Evolutionary conservation across 2,329 filamentous ascomycete genomes (phyloP).

Genomic region (Cercospora sp.): DNA sequence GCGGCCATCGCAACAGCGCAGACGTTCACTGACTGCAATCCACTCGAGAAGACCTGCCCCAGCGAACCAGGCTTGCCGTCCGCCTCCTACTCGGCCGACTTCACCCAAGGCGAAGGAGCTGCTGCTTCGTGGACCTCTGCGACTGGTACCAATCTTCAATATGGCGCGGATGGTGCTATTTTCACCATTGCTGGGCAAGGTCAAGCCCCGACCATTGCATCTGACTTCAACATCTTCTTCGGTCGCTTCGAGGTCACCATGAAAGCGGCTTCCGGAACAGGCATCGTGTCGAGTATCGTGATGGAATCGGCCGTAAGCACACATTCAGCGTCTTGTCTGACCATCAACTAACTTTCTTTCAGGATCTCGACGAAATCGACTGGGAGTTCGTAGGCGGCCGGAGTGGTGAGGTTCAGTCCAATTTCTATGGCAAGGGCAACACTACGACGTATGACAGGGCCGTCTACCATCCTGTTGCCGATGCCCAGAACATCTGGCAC

Average conservation of each 20-base stretch:
- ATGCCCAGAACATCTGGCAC: constrained; percentile 63
- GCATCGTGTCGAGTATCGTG: constrained; percentile 79
- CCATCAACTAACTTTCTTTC: neutral
- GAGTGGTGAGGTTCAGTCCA: constrained; percentile 62
- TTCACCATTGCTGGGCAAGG: constrained; percentile 71
- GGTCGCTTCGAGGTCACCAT: constrained; percentile 75
- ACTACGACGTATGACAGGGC: constrained; percentile 70
- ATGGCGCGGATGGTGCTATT: constrained; percentile 61
- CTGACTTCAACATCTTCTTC: constrained; percentile 80
- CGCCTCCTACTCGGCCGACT: constrained; percentile 50
- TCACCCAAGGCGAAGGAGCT: constrained; percentile 58
- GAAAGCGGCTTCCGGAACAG: constrained; percentile 70
- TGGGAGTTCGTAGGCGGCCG: constrained; percentile 77
- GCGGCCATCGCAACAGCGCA: constrained; percentile 63
- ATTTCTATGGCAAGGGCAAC: constrained; percentile 75
- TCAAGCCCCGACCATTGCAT: constrained; percentile 64
- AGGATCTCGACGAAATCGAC: constrained; percentile 79
- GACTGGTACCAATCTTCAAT: constrained; percentile 65
- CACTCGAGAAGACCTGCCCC: constrained; percentile 69
- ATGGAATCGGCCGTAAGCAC: constrained; percentile 63
- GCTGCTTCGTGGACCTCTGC: constrained; percentile 61
- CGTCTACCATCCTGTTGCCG: constrained; percentile 43
- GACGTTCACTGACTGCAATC: constrained; percentile 75
- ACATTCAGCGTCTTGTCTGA: neutral
- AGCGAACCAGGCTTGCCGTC: constrained; percentile 69